Evolutionary conservation across 352 stramenopile genomes (phyloP).

Genomic region (Phytophthora citrophthora): DNA sequence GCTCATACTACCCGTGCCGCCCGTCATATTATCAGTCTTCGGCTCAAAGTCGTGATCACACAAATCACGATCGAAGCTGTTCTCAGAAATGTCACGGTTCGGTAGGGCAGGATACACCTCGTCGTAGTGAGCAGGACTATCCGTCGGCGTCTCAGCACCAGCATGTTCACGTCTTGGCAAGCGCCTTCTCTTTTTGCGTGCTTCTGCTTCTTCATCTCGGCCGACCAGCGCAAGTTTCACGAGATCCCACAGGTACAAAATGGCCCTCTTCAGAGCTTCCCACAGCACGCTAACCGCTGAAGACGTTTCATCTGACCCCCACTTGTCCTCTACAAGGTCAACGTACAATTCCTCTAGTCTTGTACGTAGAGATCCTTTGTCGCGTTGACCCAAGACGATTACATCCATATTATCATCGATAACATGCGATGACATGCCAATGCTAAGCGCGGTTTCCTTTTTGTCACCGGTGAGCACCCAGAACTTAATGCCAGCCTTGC

Average conservation of each 20-base stretch:
- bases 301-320: conserved; percentile 84
- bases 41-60: conserved; percentile 78
- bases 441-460: conserved; percentile 88
- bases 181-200: conserved; percentile 71
- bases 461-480: conserved; percentile 96
- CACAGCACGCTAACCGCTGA: conserved; percentile 77
- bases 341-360: conserved; percentile 88
- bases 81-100: conserved; percentile 61
- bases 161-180: conserved; percentile 58
- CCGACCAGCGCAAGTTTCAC: conserved; percentile 75
- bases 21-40: conserved; percentile 46
- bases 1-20: conserved; percentile 35
- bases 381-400: conserved; percentile 82
- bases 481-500: conserved; percentile 95
- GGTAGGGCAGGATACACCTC: conserved; percentile 71
- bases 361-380: conserved; percentile 77
- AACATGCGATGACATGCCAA: conserved; percentile 90
- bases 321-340: conserved; percentile 89
- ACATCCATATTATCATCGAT: conserved; percentile 93
- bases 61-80: conserved; percentile 60
- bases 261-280: conserved; percentile 75
- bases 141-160: conserved; percentile 36
- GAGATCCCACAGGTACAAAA: conserved; percentile 71
- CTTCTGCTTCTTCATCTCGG: conserved; percentile 72
- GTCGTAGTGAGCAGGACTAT: conserved; percentile 59